Evolutionary conservation across 148 eudicot genomes (phyloP), one percentile per base, ranked within the genome.

Genomic region (Spergularia bocconei): DNA sequence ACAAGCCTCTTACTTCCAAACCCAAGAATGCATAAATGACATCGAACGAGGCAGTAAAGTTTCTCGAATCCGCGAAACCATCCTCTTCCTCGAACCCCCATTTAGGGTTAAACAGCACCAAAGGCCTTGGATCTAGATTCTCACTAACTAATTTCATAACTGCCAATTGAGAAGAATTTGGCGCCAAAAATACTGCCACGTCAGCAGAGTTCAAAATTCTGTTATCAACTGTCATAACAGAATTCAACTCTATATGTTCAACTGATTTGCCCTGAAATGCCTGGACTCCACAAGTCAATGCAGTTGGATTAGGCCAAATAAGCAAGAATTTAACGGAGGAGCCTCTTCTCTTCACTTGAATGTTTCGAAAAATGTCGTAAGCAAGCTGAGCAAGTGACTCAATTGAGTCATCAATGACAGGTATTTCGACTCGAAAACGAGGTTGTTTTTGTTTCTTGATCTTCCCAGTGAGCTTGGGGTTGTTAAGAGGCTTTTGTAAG

Each of bases 1-100:
- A 77, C 71, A 95, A 48, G 75, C 98, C 98, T 85, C 87, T 86
- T 23, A 94, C 98, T 71, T 88, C 97, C 82, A 91, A 83, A 6
- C 97, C 98, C 81, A 87, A 77, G 73, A 94, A 94, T n/a, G 98
- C 91, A 80, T 90, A 94, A 19, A 94, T 78, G 50, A 94, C 98
- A 16, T 91, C 90, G 67, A 94, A 94, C 51, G 98, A 87, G 13
- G 87, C 82, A 67, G 84, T 76, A 85, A 95, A 90, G 2, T 83
- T 72, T 19, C 85, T 76, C 83, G 86, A 76, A 70, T 85, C 90
- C 41, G 77, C 87, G 57, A 90, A 88, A 51, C 58, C 60, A 6
- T 51, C 78, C 78, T 90, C 99, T 72, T 95, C 99, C 76, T 95
- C 99, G 67, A 85, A 95, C 23, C 79, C 82, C 96, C 99, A 92